Base-by-base conservation (phyloP, 2,329 filamentous ascomycete genomes). In the Acrocalymma vagum region DNA sequence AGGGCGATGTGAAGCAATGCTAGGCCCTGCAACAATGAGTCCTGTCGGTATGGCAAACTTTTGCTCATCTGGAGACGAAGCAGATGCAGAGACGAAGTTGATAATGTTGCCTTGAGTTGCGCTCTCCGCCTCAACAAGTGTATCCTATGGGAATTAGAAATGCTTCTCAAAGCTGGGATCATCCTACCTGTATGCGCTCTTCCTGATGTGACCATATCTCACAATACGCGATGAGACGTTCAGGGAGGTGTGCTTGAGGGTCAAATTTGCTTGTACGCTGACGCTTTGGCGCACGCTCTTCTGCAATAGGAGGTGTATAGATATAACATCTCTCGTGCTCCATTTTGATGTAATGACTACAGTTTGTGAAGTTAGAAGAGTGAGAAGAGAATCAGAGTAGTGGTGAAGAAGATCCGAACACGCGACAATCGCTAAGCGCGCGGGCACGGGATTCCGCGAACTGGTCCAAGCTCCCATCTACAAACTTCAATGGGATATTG, bases 21-120 rank as follows among this genome's bases (percentile, higher is more conserved):
- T 90, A 6, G 89, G 87, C 0, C 89, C 90, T 7, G 87, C 88
- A 43, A 90, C 80, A 53, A 93, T 83, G 53, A 93, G 85, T 2
- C 82, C 86, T 6, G 86, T 81, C 0, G 86, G 84, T 25, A 90
- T 79, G 61, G 79, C 81, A 31, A 74, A 71, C 29, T 60, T 49
- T 26, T 45, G 40, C 45, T 58, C 47, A 20, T 55, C 48, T 44
- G 51, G 33, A 31, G 47, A 51, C 30, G 45, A 24, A 10, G 48
- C 44, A 15, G 61, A 54, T 11, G 57, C 50, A 6, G 68, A 62
- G 17, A 77, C 56, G 45, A 76, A 78, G 6, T 58, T 29, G 2
- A 60, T 51, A 26, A 74, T 69, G 6, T 69, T 62, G 26, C 59
- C 55, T 25, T 75, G 58, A 4, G 69, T 73, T 3, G 62, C 52